These are phyloP conservation scores for Flaveria trinervia DNA, from an alignment of 129 eudicot genomes.

Conservation along the genomic window DNA sequence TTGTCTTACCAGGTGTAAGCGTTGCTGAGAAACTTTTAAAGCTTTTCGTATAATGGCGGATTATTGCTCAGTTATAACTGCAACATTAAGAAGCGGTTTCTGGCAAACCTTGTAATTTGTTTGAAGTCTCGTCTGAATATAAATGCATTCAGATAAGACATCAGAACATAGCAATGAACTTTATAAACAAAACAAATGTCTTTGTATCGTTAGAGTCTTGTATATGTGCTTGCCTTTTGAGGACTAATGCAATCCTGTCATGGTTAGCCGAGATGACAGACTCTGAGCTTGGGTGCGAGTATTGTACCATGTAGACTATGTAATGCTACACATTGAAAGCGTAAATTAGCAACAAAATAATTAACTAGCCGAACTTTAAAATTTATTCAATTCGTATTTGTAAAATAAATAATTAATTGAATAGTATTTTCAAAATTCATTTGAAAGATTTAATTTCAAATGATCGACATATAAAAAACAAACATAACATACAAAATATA, in stretches of 20 bases:
- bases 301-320: conserved; percentile 69
- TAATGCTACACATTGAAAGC: conserved; percentile 43
- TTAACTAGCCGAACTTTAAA: no score
- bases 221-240: conserved; percentile 41
- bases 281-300: conserved; percentile 47
- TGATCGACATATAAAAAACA: no score
- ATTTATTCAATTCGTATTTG: no score
- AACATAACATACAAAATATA: no score
- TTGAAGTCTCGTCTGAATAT: neutral
- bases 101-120: neutral
- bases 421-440: no score
- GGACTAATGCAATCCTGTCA: conserved; percentile 44
- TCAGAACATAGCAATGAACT: neutral
- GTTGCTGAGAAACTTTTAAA: conserved; percentile 75
- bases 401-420: no score
- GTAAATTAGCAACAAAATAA: neutral
- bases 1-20: conserved; percentile 64
- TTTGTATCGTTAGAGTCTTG: neutral
- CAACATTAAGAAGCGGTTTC: neutral
- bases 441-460: no score
- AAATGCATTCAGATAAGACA: neutral
- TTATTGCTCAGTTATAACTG: conserved; percentile 50
- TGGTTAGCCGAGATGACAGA: conserved; percentile 54
- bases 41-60: conserved; percentile 64
- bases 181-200: neutral